Base-by-base conservation (phyloP, 306 rosid genomes). In the Purshia tridentata region DNA sequence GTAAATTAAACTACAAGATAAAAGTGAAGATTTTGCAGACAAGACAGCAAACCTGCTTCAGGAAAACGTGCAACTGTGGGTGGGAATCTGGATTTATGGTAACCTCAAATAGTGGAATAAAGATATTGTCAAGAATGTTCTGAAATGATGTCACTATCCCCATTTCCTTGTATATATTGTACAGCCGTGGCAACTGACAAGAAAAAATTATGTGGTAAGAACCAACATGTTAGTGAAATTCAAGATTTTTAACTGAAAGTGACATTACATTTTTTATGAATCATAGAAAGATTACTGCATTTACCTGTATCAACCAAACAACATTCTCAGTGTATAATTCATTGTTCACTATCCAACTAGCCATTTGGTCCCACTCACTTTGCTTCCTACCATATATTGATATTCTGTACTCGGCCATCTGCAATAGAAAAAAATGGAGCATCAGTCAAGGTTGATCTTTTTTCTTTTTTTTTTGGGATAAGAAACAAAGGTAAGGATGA, bases 341-440 rank as follows among this genome's bases (percentile, higher is more conserved):
- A 76, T 94, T 94, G 76, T 94, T 94, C 74, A 94, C 97, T 84
- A 94, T 94, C 98, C 98, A 94, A 78, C 98, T 94, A 55, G 98
- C 98, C 75, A 91, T 80, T 84, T 94, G 97, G 83, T 94, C 98
- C 98, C 98, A 94, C 84, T 94, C 98, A 75, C 98, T 94, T 84
- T 94, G 98, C 90, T 94, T 94, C 86, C 98, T 85, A 70, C 97
- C 98, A 80, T 94, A 94, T 80, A 94, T 94, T 53, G 98, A 94
- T 77, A 94, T 42, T 81, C 98, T 85, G 79, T 94, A 94, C 48
- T 94, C 98, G 73, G 98, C 98, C 98, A 94, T 94, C 98, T 94
- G 92, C 86, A 77, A 55, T n/a, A 84, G 65, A 73, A 72, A 76
- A 29, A 29, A 29, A 61, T 42, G 61, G 70, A 73, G 15, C 70